Evolutionary conservation across 352 stramenopile genomes (phyloP).

Genomic region (Globisporangium radiosum): DNA sequence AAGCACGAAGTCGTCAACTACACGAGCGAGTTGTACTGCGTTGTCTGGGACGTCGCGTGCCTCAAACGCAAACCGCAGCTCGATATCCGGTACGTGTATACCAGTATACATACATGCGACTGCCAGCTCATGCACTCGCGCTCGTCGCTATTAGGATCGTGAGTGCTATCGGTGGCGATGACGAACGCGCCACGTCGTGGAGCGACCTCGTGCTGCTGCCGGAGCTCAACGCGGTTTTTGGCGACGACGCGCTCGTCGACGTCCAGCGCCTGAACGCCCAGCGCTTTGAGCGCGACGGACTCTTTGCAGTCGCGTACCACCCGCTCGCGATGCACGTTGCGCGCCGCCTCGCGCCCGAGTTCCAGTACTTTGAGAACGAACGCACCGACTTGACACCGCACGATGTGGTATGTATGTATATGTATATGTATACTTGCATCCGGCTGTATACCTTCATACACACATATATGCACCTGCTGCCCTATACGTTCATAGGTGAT

Average conservation of each 20-base stretch:
- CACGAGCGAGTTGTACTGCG: constrained; percentile 66
- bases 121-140: background rate
- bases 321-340: constrained; percentile 47
- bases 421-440: background rate
- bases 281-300: constrained; percentile 47
- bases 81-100: constrained; percentile 41
- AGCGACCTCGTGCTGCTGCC: constrained; percentile 53
- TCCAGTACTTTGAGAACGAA: constrained; percentile 77
- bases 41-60: constrained; percentile 66
- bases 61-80: constrained; percentile 45
- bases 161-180: constrained; percentile 13
- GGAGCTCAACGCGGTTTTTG: constrained; percentile 64
- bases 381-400: constrained; percentile 44
- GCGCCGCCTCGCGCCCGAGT: constrained; percentile 34
- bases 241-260: constrained; percentile 47
- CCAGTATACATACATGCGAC: constrained; percentile 1
- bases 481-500: constrained; percentile 22
- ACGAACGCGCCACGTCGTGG: constrained; percentile 30
- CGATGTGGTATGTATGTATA: constrained; percentile 19
- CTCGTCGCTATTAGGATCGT: constrained; percentile 29
- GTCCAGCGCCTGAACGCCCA: constrained; percentile 59
- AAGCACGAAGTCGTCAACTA: constrained; percentile 69
- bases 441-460: background rate
- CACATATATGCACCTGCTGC: no score
- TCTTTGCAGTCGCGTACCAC: constrained; percentile 60